phyloP scores from a whole-genome alignment of 441 rosid genomes.

The Euphorbia schlechtendalii region DNA sequence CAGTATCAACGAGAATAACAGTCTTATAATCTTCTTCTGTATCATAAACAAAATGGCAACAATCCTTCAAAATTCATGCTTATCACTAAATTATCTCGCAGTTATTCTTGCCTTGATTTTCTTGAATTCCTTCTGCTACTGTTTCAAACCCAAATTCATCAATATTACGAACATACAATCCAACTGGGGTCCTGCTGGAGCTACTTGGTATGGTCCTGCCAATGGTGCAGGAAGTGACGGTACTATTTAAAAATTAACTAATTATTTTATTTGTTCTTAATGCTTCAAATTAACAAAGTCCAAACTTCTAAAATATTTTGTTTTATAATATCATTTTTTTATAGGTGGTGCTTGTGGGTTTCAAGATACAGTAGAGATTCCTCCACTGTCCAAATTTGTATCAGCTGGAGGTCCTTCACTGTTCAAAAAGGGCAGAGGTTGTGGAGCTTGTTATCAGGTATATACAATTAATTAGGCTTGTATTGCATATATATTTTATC shows the following conservation, averaged over 20 bases:
- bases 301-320: no score
- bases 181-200: slow-evolving; percentile 54
- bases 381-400: slow-evolving; percentile 32
- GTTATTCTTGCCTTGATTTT: slow-evolving; percentile 12
- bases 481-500: no score
- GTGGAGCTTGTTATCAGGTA: slow-evolving; percentile 47
- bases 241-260: slow-evolving; percentile 3
- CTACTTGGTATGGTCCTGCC: slow-evolving; percentile 68
- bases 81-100: neutral
- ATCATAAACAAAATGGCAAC: slow-evolving; percentile 16
- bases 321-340: neutral
- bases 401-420: slow-evolving; percentile 45
- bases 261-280: neutral
- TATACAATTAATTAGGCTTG: neutral
- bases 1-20: no score
- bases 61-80: slow-evolving; percentile 3
- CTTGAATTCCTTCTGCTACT: slow-evolving; percentile 23
- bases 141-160: slow-evolving; percentile 42
- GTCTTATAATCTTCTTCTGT: no score
- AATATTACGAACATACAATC: slow-evolving; percentile 29
- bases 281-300: neutral
- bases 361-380: slow-evolving; percentile 20
- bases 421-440: slow-evolving; percentile 36
- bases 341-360: slow-evolving; percentile 53
- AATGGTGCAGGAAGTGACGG: slow-evolving; percentile 61